Percentiles rank a stretch among this genome's conserved stretches.
Evolutionary conservation across 345 rosid genomes (phyloP).

Genomic region (Populus alba): DNA sequence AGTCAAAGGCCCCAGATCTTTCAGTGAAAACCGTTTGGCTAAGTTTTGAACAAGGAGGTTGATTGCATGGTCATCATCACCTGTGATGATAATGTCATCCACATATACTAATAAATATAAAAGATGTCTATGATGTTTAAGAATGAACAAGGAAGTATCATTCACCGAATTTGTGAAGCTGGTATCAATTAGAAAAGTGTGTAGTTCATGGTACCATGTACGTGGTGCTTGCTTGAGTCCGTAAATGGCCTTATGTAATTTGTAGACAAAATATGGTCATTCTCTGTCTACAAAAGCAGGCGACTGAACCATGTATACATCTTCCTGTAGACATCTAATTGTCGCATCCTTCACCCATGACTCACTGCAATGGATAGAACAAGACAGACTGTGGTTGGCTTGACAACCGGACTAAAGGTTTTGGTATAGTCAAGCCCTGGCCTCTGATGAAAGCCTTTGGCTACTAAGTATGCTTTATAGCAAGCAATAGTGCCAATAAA

Average conservation of each 20-base stretch:
- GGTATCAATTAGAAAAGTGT: fast-evolving
- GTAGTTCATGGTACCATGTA: not conserved
- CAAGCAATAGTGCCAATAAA: not conserved
- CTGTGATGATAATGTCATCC: not conserved
- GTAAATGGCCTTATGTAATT: not conserved
- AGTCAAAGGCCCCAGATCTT: not conserved
- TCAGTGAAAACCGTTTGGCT: fast-evolving
- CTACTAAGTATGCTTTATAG: not conserved
- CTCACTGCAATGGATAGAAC: not conserved
- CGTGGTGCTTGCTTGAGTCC: not conserved
- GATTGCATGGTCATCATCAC: too few relatives aligned
- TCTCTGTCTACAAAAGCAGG: not conserved
- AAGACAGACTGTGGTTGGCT: not conserved
- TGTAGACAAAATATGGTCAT: not conserved
- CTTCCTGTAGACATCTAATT: not conserved
- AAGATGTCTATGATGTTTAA: not conserved
- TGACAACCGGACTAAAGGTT: not conserved
- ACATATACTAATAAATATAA: not conserved
- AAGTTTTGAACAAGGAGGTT: not conserved
- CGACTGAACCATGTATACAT: not conserved
- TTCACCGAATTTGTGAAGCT: too few relatives aligned
- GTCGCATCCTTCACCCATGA: not conserved
- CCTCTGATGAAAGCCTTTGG: not conserved
- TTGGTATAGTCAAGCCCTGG: not conserved
- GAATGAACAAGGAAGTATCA: not conserved